Evolutionary conservation across 1,284 basidiomycete species (phyloP).

Genomic region (Cryptococcus sp.): DNA sequence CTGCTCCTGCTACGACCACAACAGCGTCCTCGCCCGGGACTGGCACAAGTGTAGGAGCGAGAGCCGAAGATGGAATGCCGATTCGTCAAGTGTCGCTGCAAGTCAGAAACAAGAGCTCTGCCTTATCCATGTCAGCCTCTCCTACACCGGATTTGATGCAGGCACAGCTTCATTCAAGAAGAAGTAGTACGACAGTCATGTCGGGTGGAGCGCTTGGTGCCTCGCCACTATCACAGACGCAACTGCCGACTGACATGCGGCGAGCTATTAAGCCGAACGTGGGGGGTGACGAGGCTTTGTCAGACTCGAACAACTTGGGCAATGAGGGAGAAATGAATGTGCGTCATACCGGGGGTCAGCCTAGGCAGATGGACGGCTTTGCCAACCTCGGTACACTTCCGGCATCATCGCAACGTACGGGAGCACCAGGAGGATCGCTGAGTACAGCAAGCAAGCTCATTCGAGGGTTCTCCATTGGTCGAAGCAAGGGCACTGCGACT

Average conservation of each 20-base stretch:
- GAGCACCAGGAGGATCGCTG: neutral
- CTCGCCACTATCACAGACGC: no score
- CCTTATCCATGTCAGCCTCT: conserved; percentile 1
- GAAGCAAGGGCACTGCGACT: conserved; percentile 1
- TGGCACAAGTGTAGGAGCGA: neutral
- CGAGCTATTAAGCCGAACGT: no score
- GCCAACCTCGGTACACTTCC: neutral
- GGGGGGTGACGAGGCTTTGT: no score
- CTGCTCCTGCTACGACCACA: neutral
- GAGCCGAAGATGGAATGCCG: neutral
- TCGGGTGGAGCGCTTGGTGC: no score
- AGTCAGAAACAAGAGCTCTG: conserved; percentile 2
- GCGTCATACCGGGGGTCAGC: no score
- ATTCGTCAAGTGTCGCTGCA: no score
- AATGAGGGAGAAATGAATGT: no score
- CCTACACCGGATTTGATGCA: neutral
- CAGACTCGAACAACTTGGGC: no score
- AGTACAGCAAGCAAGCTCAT: conserved; percentile 12
- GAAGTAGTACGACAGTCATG: no score
- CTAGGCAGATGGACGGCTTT: neutral
- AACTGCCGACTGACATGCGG: no score
- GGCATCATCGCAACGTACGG: no score
- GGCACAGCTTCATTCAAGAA: no score
- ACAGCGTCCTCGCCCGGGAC: neutral
- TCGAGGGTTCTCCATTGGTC: conserved; percentile 13